Evolutionary conservation across 2,329 filamentous ascomycete species (phyloP).

Genomic region (Aciculosporium take): DNA sequence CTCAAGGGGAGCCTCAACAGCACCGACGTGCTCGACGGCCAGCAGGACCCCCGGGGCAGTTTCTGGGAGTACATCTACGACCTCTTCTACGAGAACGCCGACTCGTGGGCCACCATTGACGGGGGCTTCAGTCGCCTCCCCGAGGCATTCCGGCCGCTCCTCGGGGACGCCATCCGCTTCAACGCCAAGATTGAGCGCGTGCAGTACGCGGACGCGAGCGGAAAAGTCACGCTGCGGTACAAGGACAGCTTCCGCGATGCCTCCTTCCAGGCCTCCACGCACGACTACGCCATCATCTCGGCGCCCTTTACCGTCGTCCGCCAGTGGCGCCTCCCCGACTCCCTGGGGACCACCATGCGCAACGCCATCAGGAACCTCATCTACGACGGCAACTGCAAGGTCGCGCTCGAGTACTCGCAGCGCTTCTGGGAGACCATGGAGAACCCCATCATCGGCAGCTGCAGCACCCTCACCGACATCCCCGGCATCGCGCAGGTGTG

Average conservation of each 20-base stretch:
- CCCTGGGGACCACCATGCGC: conserved; percentile 25
- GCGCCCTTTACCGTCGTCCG: conserved; percentile 51
- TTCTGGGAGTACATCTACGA: conserved; percentile 28
- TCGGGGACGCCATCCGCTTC: conserved; percentile 42
- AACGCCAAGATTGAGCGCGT: conserved; percentile 43
- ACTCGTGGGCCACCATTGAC: conserved; percentile 12
- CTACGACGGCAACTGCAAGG: conserved; percentile 36
- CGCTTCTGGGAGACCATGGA: conserved; percentile 42
- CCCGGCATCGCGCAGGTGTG: conserved; percentile 47
- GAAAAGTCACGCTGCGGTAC: conserved; percentile 45
- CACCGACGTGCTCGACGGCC: conserved; percentile 27
- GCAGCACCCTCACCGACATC: conserved; percentile 41
- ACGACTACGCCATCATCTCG: conserved; percentile 53
- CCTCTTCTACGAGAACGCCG: conserved; percentile 7
- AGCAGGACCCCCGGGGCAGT: conserved; percentile 24
- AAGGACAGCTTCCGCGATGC: conserved; percentile 26
- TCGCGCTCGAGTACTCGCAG: conserved; percentile 53
- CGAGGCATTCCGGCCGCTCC: conserved; percentile 45
- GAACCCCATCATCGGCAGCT: conserved; percentile 48
- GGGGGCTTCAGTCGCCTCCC: conserved; percentile 21
- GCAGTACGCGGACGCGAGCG: conserved; percentile 35
- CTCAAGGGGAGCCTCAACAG: conserved; percentile 39
- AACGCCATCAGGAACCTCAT: conserved; percentile 33
- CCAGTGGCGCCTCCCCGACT: conserved; percentile 41
- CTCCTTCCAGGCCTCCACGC: conserved; percentile 32